These are phyloP conservation scores for Copromyces sp. DNA, from an alignment of 495 filamentous ascomycete genomes.

Conservation along the genomic window DNA sequence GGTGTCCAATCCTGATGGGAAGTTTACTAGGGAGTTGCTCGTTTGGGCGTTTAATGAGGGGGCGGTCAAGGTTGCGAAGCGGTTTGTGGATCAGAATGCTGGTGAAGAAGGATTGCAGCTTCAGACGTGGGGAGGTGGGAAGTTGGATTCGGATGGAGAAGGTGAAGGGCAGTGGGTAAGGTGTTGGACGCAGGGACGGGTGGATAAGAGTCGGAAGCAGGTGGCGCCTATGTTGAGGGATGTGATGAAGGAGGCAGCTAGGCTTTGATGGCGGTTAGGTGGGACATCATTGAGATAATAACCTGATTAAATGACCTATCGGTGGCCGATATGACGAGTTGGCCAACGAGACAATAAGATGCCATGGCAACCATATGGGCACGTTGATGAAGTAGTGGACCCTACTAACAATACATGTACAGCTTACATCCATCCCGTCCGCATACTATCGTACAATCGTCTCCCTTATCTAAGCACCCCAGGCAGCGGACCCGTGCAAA, in stretches of 20 bases:
- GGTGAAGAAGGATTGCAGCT: constrained; percentile 41
- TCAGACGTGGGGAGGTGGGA: constrained; percentile 39
- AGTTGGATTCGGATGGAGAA: constrained; percentile 33
- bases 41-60: constrained; percentile 47
- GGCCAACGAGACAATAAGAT: not conserved
- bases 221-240: constrained; percentile 75
- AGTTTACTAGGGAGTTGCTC: constrained; percentile 65
- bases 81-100: constrained; percentile 40
- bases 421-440: not conserved
- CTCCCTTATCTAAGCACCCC: not conserved
- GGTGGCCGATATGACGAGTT: not conserved
- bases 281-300: not conserved
- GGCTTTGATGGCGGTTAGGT: constrained; percentile 12
- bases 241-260: constrained; percentile 38
- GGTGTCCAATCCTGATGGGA: constrained; percentile 41
- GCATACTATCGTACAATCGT: not conserved
- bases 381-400: constrained; percentile 1
- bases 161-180: constrained; percentile 30
- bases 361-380: not conserved
- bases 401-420: not conserved
- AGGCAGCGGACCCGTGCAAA: not conserved
- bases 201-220: constrained; percentile 72
- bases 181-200: constrained; percentile 59
- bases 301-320: not conserved
- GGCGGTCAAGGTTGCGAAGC: constrained; percentile 36